phyloP scores from a whole-genome alignment of 169 alveolate species.

The Plasmodium inui region DNA sequence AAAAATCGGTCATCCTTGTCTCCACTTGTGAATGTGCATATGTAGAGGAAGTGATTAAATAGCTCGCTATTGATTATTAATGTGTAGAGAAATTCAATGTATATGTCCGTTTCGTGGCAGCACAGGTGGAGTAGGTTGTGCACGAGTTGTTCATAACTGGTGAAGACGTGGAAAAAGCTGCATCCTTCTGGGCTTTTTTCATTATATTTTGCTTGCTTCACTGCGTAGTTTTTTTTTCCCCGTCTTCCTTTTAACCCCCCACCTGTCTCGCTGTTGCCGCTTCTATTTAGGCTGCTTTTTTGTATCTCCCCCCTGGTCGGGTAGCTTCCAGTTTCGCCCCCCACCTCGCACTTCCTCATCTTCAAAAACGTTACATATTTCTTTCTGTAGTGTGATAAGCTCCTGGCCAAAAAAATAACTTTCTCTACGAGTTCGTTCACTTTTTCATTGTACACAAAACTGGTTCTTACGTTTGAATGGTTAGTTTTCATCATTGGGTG shows the following conservation, averaged over 20 bases:
- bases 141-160: constrained; percentile 18
- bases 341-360: not conserved
- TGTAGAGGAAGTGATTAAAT: constrained; percentile 37
- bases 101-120: constrained; percentile 16
- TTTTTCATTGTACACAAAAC: constrained; percentile 22
- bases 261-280: not conserved
- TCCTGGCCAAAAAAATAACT: constrained; percentile 3
- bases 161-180: not conserved
- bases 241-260: not conserved
- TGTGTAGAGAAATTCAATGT: constrained; percentile 44
- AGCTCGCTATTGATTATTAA: constrained; percentile 41
- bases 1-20: constrained; percentile 26
- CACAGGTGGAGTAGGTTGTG: constrained; percentile 8
- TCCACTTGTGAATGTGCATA: constrained; percentile 32
- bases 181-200: not conserved
- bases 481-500: constrained; percentile 8
- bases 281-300: not conserved
- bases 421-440: constrained; percentile 7
- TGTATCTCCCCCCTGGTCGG: not conserved
- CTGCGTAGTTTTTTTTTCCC: not conserved
- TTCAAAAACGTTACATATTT: constrained; percentile 20
- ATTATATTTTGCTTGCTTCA: not conserved
- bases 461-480: not conserved
- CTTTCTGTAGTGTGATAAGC: constrained; percentile 16
- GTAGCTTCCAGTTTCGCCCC: not conserved